A percentile compares a stretch with the other conserved stretches of the same genome.
Conservation (phyloP, 306 rosid genomes). For the Cicer pinnatifidum region DNA sequence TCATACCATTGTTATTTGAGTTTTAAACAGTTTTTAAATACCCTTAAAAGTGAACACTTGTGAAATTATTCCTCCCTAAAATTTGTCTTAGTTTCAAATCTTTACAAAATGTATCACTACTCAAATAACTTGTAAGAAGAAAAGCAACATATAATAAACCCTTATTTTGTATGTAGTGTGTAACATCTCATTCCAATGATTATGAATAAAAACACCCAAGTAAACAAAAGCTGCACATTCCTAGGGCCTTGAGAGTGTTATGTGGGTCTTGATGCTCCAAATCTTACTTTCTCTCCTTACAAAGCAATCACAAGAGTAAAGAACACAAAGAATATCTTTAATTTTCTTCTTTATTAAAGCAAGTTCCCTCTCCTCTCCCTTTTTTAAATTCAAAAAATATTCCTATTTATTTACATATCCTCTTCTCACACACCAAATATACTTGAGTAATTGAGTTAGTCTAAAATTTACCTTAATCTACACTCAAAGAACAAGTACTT, state of each 20-base stretch:
- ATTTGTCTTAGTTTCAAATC: not conserved
- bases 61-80: no score
- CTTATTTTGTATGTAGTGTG: conserved; percentile 23
- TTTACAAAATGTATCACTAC: not conserved
- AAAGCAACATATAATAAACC: conserved; percentile 37
- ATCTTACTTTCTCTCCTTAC: conserved; percentile 73
- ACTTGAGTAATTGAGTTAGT: conserved; percentile 56
- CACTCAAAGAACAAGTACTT: conserved; percentile 70
- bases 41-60: no score
- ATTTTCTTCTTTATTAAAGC: conserved; percentile 67
- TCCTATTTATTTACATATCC: conserved; percentile 49
- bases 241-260: conserved; percentile 50
- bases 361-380: conserved; percentile 51
- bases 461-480: conserved; percentile 49
- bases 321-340: conserved; percentile 62
- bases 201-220: conserved; percentile 39
- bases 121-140: conserved; percentile 12
- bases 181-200: conserved; percentile 42
- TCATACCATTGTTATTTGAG: no score
- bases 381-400: conserved; percentile 52
- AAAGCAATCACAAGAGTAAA: conserved; percentile 65
- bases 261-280: conserved; percentile 51
- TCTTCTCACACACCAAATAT: conserved; percentile 43
- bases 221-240: conserved; percentile 60
- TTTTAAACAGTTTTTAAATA: no score